Evolutionary conservation across 352 stramenopile genomes (phyloP).

Genomic region (Phytophthora macrochlamydospora): DNA sequence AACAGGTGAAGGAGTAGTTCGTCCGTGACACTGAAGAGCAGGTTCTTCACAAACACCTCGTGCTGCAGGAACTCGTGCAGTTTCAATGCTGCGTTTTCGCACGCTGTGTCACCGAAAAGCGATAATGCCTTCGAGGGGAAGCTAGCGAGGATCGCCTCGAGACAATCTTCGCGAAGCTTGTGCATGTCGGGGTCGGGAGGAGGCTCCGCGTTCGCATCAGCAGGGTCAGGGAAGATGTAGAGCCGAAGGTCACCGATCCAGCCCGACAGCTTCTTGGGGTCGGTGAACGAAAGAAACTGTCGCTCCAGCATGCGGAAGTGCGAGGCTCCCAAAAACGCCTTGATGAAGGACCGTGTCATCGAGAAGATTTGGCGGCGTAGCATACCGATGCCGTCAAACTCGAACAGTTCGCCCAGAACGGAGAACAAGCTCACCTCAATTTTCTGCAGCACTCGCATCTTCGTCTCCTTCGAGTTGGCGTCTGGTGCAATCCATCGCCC

Average conservation of each 20-base stretch:
- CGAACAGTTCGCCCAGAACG: conserved; percentile 78
- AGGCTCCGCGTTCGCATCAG: conserved; percentile 8
- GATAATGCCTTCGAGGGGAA: conserved; percentile 76
- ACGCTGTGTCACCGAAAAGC: conserved; percentile 79
- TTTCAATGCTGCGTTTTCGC: conserved; percentile 79
- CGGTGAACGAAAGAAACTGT: conserved; percentile 82
- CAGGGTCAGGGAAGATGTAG: conserved; percentile 64
- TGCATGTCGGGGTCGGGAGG: conserved; percentile 50
- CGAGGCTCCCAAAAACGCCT: conserved; percentile 77
- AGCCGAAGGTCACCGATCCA: conserved; percentile 56
- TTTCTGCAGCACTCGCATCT: conserved; percentile 81
- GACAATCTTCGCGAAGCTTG: conserved; percentile 57
- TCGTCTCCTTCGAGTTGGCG: conserved; percentile 75
- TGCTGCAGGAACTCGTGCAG: conserved; percentile 89
- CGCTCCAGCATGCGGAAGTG: conserved; percentile 85
- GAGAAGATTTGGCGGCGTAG: conserved; percentile 85
- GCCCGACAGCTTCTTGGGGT: conserved; percentile 65
- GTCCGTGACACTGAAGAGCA: conserved; percentile 81
- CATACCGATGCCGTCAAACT: conserved; percentile 86
- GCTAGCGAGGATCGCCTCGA: conserved; percentile 75
- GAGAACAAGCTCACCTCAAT: conserved; percentile 83
- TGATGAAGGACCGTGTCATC: conserved; percentile 83
- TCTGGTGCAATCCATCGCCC: conserved; percentile 66
- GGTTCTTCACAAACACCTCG: conserved; percentile 88
- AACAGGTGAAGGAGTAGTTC: conserved; percentile 82